phyloP scores from a whole-genome alignment of 2,329 filamentous ascomycete species.

The Fusarium sp. region DNA sequence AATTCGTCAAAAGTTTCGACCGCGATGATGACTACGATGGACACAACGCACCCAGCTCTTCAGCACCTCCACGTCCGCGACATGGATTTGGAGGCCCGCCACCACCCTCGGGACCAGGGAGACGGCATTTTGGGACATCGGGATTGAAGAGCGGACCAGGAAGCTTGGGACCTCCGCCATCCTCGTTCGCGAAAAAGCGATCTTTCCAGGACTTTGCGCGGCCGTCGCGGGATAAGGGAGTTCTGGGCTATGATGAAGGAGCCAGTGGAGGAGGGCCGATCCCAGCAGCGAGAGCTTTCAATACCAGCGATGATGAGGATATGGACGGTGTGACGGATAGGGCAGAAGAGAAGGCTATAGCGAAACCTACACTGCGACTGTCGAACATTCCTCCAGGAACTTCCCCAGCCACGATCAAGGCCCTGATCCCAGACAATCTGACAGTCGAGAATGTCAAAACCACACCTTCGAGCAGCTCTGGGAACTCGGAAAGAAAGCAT shows the following conservation, averaged over 20 bases:
- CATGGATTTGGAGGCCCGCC: conserved; percentile 43
- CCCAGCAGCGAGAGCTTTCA: conserved; percentile 75
- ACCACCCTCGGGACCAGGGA: conserved; percentile 48
- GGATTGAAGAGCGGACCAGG: conserved; percentile 69
- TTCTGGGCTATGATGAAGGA: conserved; percentile 51
- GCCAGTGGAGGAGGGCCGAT: conserved; percentile 54
- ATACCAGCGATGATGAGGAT: conserved; percentile 71
- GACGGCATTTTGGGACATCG: conserved; percentile 72
- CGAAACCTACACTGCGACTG: conserved; percentile 71
- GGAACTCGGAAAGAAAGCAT: conserved; percentile 72
- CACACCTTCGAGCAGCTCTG: conserved; percentile 62
- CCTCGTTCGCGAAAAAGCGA: conserved; percentile 64
- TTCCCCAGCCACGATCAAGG: conserved; percentile 68
- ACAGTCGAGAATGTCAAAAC: conserved; percentile 79
- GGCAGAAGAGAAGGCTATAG: conserved; percentile 67
- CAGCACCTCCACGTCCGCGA: conserved; percentile 35
- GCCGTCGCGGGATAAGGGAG: conserved; percentile 38
- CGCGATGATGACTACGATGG: conserved; percentile 62
- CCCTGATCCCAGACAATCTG: conserved; percentile 67
- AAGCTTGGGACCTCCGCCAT: conserved; percentile 65
- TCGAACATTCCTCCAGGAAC: conserved; percentile 69
- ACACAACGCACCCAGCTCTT: conserved; percentile 11
- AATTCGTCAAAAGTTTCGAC: conserved; percentile 85
- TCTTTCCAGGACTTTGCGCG: conserved; percentile 57
- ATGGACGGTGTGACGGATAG: conserved; percentile 54